Conservation (phyloP, 2,329 filamentous ascomycete species). For the Penicillium sp. region DNA sequence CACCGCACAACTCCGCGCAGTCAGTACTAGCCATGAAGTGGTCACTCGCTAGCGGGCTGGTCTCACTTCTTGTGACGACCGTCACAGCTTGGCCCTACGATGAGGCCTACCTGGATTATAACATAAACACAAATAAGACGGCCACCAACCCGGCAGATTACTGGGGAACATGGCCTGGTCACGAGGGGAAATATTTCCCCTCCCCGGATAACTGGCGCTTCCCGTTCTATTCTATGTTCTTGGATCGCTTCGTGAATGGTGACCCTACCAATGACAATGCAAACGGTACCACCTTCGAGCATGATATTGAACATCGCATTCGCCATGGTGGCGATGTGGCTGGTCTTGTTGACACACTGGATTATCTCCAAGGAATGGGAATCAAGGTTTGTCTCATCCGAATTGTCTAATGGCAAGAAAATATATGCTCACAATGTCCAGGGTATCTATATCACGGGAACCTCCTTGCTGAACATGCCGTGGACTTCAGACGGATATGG, state of each 20-base stretch:
- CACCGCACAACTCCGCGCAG: background rate
- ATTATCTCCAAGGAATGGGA: constrained; percentile 58
- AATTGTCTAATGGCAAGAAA: background rate
- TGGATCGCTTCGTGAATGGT: constrained; percentile 57
- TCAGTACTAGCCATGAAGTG: constrained; percentile 25
- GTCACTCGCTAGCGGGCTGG: constrained; percentile 22
- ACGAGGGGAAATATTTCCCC: constrained; percentile 37
- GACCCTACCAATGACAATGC: constrained; percentile 55
- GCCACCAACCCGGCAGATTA: constrained; percentile 51
- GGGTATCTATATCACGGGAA: constrained; percentile 55
- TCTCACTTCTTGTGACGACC: constrained; percentile 26
- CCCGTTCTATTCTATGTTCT: constrained; percentile 57
- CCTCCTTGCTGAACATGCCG: constrained; percentile 54
- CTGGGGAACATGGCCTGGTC: constrained; percentile 46
- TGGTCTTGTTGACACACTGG: constrained; percentile 52
- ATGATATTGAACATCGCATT: constrained; percentile 53
- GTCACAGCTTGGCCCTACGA: constrained; percentile 41
- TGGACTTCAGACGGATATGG: constrained; percentile 56
- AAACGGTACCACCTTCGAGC: constrained; percentile 53
- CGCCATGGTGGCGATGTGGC: constrained; percentile 54
- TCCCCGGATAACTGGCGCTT: constrained; percentile 57
- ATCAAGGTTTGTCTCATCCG: constrained; percentile 42
- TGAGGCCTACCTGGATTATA: constrained; percentile 46
- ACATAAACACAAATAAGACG: constrained; percentile 52
- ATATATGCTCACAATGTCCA: constrained; percentile 21